Evolutionary conservation across 176 grass and related monocot genomes (phyloP).

Genomic region (Areca catechu): DNA sequence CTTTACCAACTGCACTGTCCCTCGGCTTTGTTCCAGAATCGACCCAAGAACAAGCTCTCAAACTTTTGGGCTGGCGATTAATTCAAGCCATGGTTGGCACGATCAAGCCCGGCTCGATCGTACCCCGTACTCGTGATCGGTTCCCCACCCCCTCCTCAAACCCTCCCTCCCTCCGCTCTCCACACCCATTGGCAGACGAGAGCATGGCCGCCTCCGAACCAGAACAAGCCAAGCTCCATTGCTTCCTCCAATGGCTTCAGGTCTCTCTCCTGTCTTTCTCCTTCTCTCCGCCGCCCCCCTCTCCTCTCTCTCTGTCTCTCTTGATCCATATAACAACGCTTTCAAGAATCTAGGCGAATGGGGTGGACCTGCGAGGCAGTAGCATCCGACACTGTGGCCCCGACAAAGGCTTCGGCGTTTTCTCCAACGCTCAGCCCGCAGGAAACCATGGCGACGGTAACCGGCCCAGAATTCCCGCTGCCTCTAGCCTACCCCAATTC

Average conservation of each 20-base stretch:
- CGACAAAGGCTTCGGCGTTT: slow-evolving; percentile 52
- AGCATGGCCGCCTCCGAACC: slow-evolving; percentile 21
- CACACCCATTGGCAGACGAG: neutral
- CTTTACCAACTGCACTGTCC: too few relatives aligned
- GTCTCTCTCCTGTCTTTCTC: slow-evolving; percentile 16
- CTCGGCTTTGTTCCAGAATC: too few relatives aligned
- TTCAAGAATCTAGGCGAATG: slow-evolving; percentile 45
- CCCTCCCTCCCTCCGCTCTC: too few relatives aligned
- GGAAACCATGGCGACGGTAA: slow-evolving; percentile 27
- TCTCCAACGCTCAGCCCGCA: slow-evolving; percentile 24
- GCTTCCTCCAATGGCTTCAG: slow-evolving; percentile 88
- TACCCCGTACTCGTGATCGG: too few relatives aligned
- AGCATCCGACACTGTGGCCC: slow-evolving; percentile 48
- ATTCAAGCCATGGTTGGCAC: too few relatives aligned
- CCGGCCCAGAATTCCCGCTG: slow-evolving; percentile 1
- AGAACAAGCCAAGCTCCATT: slow-evolving; percentile 41
- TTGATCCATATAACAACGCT: slow-evolving; percentile 5
- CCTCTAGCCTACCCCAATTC: neutral
- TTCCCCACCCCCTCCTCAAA: too few relatives aligned
- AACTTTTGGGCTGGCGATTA: too few relatives aligned
- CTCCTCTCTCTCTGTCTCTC: neutral
- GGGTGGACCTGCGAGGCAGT: slow-evolving; percentile 51
- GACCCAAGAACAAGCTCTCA: too few relatives aligned
- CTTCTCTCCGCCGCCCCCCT: neutral
- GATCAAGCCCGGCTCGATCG: too few relatives aligned